A percentile compares a stretch with the other conserved stretches of the same genome.
These are phyloP conservation scores for Ilyonectria sp. DNA, from an alignment of 2,329 filamentous ascomycete genomes.

Conservation along the genomic window DNA sequence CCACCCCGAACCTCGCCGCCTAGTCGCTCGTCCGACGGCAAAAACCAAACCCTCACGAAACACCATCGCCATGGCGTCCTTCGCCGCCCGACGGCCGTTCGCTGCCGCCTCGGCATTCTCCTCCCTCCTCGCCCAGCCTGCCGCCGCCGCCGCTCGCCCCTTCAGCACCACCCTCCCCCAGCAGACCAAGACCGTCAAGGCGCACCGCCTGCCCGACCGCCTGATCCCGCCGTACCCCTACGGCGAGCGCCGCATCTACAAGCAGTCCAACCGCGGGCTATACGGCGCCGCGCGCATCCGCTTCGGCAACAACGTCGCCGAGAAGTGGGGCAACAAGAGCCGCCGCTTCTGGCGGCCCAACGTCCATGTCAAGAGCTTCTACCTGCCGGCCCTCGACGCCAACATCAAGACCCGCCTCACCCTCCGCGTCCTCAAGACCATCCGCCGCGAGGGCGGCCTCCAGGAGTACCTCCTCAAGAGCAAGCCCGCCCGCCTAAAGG, in stretches of 20 bases:
- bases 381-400: constrained; percentile 72
- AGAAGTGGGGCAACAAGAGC: constrained; percentile 78
- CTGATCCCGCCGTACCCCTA: constrained; percentile 80
- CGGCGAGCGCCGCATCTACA: constrained; percentile 79
- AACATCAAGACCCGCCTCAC: constrained; percentile 79
- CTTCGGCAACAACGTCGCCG: constrained; percentile 85
- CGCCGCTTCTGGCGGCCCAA: constrained; percentile 84
- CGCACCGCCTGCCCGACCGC: constrained; percentile 61
- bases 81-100: constrained; percentile 37
- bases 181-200: constrained; percentile 59
- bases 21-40: background rate
- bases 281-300: constrained; percentile 80
- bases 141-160: constrained; percentile 33
- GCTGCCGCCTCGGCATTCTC: constrained; percentile 37
- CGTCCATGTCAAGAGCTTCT: constrained; percentile 78
- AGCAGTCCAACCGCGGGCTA: constrained; percentile 84
- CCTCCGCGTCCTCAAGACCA: constrained; percentile 78
- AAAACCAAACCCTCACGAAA: constrained; percentile 4
- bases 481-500: constrained; percentile 83
- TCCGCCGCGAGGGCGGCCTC: constrained; percentile 89
- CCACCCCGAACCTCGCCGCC: background rate
- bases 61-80: constrained; percentile 41
- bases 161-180: constrained; percentile 57
- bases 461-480: constrained; percentile 92
- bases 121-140: constrained; percentile 28